Base-by-base conservation (phyloP, 2,329 filamentous ascomycete genomes). In the Scedosporium minutisporum region DNA sequence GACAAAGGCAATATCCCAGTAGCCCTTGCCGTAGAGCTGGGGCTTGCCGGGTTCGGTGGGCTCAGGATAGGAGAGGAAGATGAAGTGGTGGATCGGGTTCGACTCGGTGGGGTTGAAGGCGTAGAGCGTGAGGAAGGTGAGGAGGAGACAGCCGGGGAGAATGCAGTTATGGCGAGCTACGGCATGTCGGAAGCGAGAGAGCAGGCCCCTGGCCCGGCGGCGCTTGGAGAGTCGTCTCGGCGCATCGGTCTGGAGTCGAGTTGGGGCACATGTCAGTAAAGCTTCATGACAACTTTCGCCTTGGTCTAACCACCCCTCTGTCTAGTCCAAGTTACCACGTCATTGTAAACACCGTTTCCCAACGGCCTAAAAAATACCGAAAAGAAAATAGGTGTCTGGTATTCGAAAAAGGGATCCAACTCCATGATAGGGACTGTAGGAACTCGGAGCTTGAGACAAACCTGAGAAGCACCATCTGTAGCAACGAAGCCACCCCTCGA, bases 41-140 rank as follows among this genome's bases (percentile, higher is more conserved):
- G 82, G 75, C 69, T 78, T 76, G 62, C 73, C 72, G 48, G 74
- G 71, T 51, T 70, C 68, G 33, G 75, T 77, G 16, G 88, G 84
- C 64, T 93, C 80, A 63, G 85, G 84, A 78, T 97, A 97, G 60
- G 92, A 95, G 65, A 97, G 86, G 81, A 96, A 96, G 74, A 97
- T 86, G 74, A 91, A 92, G 75, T 81, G 82, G 76, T 90, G 82
- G 66, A 96, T 74, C 12, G 89, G 89, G 74, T 97, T 97, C 63
- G 87, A 85, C 65, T 87, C 80, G 68, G 83, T 85, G 4, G 93
- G 93, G 72, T 92, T 88, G 70, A 90, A 72, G 67, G 86, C 84
- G 76, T 93, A 97, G 65, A 85, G 80, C 59, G 80, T 75, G 64
- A 90, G 76, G 71, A 93, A 80, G 71, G 86, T 69, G 64, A 81